Evolutionary conservation across 768 basidiomycete genomes (phyloP).

Genomic region (Lentinula edodes): DNA sequence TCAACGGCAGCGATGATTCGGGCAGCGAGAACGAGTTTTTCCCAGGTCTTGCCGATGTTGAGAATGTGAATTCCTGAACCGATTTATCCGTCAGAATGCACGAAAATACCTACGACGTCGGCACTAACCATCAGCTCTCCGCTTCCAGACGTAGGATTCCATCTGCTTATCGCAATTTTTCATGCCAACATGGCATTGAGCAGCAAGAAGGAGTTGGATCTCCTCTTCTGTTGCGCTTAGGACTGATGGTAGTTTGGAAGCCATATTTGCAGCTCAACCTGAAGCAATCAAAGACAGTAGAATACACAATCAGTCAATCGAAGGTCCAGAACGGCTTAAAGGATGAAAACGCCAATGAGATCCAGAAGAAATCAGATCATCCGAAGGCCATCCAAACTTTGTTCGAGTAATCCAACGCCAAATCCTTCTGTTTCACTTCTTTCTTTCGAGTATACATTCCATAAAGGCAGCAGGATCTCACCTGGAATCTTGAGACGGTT

Average conservation of each 20-base stretch:
- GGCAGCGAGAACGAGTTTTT: constrained; percentile 97
- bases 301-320: neutral
- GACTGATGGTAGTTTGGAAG: constrained; percentile 91
- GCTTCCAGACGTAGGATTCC: constrained; percentile 97
- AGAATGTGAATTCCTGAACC: constrained; percentile 85
- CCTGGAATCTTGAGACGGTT: constrained; percentile 4
- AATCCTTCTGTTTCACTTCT: neutral
- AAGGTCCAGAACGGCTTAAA: neutral
- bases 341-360: neutral
- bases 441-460: neutral
- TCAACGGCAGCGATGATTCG: constrained; percentile 96
- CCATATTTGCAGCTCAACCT: constrained; percentile 33
- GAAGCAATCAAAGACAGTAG: neutral
- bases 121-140: constrained; percentile 80
- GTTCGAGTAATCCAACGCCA: neutral
- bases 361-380: neutral
- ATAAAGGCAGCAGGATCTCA: neutral
- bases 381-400: neutral
- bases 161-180: constrained; percentile 99
- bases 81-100: constrained; percentile 4
- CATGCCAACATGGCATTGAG: constrained; percentile 94
- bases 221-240: constrained; percentile 96
- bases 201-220: constrained; percentile 90
- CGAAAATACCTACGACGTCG: neutral
- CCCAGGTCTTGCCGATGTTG: constrained; percentile 99